phyloP scores from a whole-genome alignment of 1,139 yeast genomes.

The Kurtzmaniella quercitrusa region DNA sequence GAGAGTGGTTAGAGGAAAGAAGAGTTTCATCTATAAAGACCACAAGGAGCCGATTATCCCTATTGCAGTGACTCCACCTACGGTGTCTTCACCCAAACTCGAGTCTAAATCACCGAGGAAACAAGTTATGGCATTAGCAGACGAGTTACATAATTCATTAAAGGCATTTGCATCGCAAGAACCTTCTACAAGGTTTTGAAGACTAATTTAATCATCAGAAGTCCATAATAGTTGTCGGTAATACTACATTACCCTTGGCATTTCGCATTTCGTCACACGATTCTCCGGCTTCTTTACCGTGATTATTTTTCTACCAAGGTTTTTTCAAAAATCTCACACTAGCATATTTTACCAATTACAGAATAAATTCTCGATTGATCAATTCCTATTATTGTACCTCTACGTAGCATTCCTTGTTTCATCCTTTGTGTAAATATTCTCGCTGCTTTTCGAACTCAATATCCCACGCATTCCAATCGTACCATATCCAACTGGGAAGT shows the following conservation, averaged over 20 bases:
- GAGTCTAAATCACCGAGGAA: conserved; percentile 1
- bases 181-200: not conserved
- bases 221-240: no score
- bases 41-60: conserved; percentile 1
- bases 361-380: not conserved
- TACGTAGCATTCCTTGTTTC: conserved; percentile 5
- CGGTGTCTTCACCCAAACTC: conserved; percentile 5
- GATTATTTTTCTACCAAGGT: not conserved
- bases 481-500: conserved; percentile 42
- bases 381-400: not conserved
- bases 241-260: not conserved
- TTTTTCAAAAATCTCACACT: not conserved
- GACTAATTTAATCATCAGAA: not conserved
- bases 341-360: not conserved
- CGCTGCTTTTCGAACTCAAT: conserved; percentile 23
- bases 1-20: not conserved
- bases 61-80: conserved; percentile 1
- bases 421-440: conserved; percentile 10
- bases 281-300: not conserved
- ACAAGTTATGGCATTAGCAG: not conserved
- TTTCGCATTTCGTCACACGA: not conserved
- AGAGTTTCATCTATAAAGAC: not conserved
- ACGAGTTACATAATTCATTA: conserved; percentile 6
- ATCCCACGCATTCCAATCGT: conserved; percentile 51
- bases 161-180: not conserved